Evolutionary conservation across 345 rosid species (phyloP).

Genomic region (Lepidium sativum): DNA sequence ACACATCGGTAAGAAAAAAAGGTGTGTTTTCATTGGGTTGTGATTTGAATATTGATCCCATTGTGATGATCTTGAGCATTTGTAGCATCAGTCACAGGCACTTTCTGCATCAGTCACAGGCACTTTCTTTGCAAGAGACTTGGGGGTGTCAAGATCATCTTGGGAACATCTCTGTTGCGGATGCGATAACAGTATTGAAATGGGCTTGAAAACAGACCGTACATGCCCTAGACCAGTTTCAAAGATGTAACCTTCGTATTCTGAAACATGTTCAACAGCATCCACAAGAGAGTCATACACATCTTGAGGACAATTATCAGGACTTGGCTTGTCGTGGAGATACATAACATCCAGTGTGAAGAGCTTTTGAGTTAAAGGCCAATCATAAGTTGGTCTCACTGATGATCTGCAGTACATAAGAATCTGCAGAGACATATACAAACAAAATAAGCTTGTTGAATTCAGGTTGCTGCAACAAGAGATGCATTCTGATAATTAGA

Average conservation of each 20-base stretch:
- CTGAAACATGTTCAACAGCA: constrained; percentile 68
- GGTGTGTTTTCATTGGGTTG: constrained; percentile 52
- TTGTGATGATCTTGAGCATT: constrained; percentile 41
- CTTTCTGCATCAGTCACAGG: constrained; percentile 39
- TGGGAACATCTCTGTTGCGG: constrained; percentile 86
- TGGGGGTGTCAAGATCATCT: constrained; percentile 70
- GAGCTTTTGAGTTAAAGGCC: constrained; percentile 65
- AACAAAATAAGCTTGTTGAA: background rate
- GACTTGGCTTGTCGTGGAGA: constrained; percentile 85
- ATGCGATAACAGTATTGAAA: constrained; percentile 62
- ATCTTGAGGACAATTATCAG: constrained; percentile 83
- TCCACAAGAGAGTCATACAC: constrained; percentile 75
- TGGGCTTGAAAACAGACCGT: constrained; percentile 54
- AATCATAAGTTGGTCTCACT: constrained; percentile 53
- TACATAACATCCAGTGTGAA: constrained; percentile 91
- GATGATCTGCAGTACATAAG: constrained; percentile 87
- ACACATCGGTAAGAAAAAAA: no score
- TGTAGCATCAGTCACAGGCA: no score
- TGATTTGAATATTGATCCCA: constrained; percentile 22
- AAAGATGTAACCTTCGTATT: constrained; percentile 74
- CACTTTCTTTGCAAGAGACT: constrained; percentile 56
- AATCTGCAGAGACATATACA: constrained; percentile 24
- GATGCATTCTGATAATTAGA: background rate
- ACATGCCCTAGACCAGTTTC: constrained; percentile 77
- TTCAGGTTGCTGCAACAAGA: background rate